Evolutionary conservation across 2,329 filamentous ascomycete species (phyloP).

Genomic region (Niveomyces coronatus): DNA sequence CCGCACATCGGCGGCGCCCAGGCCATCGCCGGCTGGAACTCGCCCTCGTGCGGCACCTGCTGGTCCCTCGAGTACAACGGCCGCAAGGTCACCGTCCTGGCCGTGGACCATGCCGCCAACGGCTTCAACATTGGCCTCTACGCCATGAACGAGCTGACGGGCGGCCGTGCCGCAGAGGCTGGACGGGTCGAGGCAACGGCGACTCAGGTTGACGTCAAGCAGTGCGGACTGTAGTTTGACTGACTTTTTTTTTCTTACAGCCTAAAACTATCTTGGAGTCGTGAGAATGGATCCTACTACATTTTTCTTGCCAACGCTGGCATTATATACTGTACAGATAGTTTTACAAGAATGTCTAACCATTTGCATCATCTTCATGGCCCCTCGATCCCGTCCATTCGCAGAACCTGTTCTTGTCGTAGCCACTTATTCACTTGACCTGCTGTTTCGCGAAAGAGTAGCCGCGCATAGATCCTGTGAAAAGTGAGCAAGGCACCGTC

Average conservation of each 20-base stretch:
- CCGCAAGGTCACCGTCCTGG: constrained; percentile 42
- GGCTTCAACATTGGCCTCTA: constrained; percentile 48
- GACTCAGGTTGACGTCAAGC: constrained; percentile 29
- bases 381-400: not conserved
- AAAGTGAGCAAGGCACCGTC: not conserved
- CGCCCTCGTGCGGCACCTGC: constrained; percentile 47
- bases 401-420: not conserved
- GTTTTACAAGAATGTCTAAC: not conserved
- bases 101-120: constrained; percentile 38
- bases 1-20: constrained; percentile 45
- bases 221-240: constrained; percentile 37
- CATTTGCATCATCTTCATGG: not conserved
- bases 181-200: constrained; percentile 43
- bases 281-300: too few relatives aligned
- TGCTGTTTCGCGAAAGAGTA: constrained; percentile 2
- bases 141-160: constrained; percentile 47
- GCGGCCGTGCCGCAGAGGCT: constrained; percentile 35
- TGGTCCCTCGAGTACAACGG: constrained; percentile 44
- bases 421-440: not conserved
- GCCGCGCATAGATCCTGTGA: constrained; percentile 2
- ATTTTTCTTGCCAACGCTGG: too few relatives aligned
- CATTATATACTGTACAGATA: not conserved
- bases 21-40: constrained; percentile 46
- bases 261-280: too few relatives aligned
- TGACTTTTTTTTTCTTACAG: too few relatives aligned